phyloP scores from a whole-genome alignment of 306 rosid genomes.

The Medicago ruthenica region DNA sequence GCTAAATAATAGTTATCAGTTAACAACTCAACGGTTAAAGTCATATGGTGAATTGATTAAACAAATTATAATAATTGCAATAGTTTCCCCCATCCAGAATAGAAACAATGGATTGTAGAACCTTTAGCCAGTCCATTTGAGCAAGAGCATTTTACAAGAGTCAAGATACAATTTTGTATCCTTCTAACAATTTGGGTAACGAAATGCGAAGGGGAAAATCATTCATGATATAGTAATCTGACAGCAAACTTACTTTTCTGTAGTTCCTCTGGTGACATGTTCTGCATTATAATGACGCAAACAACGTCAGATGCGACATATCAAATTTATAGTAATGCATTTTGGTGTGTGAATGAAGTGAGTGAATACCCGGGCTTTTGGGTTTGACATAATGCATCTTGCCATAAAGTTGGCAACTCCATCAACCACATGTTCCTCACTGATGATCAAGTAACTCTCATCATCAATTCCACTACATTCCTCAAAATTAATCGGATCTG shows the following conservation, averaged over 20 bases:
- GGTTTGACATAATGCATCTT: slow-evolving; percentile 81
- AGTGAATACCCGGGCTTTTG: slow-evolving; percentile 68
- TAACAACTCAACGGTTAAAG: neutral
- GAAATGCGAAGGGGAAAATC: slow-evolving; percentile 12
- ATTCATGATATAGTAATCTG: slow-evolving; percentile 11
- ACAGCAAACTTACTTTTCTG: slow-evolving; percentile 68
- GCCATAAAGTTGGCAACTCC: slow-evolving; percentile 97
- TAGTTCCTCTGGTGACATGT: slow-evolving; percentile 81
- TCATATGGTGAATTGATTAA: slow-evolving; percentile 8
- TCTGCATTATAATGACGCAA: slow-evolving; percentile 59
- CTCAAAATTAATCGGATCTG: slow-evolving; percentile 65
- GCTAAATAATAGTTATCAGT: slow-evolving; percentile 12
- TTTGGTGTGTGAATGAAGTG: neutral
- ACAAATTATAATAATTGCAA: slow-evolving; percentile 2
- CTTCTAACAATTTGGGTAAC: slow-evolving; percentile 27
- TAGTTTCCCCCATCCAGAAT: slow-evolving; percentile 7
- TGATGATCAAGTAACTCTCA: slow-evolving; percentile 77
- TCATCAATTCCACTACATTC: slow-evolving; percentile 86
- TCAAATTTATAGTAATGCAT: slow-evolving; percentile 4
- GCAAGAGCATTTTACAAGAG: slow-evolving; percentile 13
- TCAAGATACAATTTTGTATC: slow-evolving; percentile 20
- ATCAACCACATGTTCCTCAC: slow-evolving; percentile 91
- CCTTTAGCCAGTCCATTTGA: slow-evolving; percentile 17
- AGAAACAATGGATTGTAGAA: slow-evolving; percentile 14
- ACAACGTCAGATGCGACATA: slow-evolving; percentile 30